A percentile compares a stretch with the other conserved stretches of the same genome.
These are phyloP conservation scores for Agaricus blazei DNA, from an alignment of 768 basidiomycete genomes.

Conservation along the genomic window DNA sequence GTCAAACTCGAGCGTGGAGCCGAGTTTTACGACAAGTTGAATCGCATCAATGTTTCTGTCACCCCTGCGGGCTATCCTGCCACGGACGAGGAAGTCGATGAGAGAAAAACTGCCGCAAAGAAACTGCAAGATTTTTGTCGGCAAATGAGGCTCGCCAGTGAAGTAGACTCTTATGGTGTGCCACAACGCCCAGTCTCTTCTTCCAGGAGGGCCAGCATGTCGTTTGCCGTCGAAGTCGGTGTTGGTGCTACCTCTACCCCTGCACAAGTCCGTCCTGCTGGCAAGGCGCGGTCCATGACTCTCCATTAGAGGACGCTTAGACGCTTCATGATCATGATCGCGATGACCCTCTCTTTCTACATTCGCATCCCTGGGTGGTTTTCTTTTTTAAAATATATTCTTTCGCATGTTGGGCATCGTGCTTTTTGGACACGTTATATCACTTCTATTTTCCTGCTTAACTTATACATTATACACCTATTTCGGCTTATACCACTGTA, in stretches of 20 bases:
- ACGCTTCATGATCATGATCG: no score
- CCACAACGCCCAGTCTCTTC: slow-evolving; percentile 3
- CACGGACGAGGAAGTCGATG: slow-evolving; percentile 31
- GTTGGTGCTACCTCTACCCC: background rate
- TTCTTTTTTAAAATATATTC: background rate
- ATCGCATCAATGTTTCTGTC: slow-evolving; percentile 43
- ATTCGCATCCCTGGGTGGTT: no score
- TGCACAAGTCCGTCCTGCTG: background rate
- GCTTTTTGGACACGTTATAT: no score
- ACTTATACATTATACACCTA: no score
- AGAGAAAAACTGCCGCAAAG: slow-evolving; percentile 34
- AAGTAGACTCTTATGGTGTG: slow-evolving; percentile 20
- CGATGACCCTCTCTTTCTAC: no score
- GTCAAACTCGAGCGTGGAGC: slow-evolving; percentile 44
- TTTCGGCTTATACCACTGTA: no score
- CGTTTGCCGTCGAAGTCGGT: slow-evolving; percentile 5
- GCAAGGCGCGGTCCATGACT: slow-evolving; percentile 9
- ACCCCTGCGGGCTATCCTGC: slow-evolving; percentile 26
- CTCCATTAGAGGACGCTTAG: background rate
- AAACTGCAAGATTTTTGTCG: slow-evolving; percentile 45
- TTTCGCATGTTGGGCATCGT: background rate
- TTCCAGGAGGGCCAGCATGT: slow-evolving; percentile 10
- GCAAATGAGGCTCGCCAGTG: slow-evolving; percentile 39
- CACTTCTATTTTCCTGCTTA: no score
- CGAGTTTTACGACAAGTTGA: slow-evolving; percentile 44